Conservation (phyloP, 139 green algal genomes). For the Trebouxia sp. region DNA sequence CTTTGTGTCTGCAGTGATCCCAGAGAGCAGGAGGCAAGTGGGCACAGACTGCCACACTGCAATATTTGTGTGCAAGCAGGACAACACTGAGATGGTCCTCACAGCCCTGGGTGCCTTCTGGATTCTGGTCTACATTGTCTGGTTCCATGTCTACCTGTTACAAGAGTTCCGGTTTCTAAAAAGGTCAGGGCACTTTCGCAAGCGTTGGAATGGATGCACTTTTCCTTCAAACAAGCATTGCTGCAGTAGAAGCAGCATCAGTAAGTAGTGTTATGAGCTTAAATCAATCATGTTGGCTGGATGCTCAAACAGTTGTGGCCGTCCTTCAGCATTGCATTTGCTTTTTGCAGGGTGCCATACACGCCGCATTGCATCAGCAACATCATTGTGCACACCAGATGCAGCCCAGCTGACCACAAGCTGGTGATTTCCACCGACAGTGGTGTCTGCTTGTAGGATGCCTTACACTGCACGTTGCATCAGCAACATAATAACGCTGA, state of each 20-base stretch:
- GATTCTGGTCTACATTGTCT: not conserved
- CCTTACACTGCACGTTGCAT: not conserved
- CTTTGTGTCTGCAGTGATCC: too few relatives aligned
- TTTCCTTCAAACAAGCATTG: too few relatives aligned
- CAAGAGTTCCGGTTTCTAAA: not conserved
- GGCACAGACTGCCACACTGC: too few relatives aligned
- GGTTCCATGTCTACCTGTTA: not conserved
- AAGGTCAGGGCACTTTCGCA: not conserved
- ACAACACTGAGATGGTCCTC: not conserved
- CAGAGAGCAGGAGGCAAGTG: too few relatives aligned
- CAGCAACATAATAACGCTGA: constrained; percentile 6
- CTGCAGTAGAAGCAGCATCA: too few relatives aligned
- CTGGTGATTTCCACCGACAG: too few relatives aligned
- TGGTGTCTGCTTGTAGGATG: not conserved
- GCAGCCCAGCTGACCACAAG: too few relatives aligned
- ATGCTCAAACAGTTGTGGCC: too few relatives aligned
- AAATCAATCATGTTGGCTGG: too few relatives aligned
- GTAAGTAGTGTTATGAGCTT: too few relatives aligned
- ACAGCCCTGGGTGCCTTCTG: not conserved
- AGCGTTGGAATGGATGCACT: too few relatives aligned
- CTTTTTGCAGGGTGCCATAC: constrained; percentile 4
- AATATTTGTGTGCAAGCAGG: not conserved
- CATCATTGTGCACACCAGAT: not conserved
- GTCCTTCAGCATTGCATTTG: not conserved
- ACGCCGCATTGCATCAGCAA: not conserved